Base-by-base conservation (phyloP, 2,329 filamentous ascomycete species). In the Leptographium radiaticola region DNA sequence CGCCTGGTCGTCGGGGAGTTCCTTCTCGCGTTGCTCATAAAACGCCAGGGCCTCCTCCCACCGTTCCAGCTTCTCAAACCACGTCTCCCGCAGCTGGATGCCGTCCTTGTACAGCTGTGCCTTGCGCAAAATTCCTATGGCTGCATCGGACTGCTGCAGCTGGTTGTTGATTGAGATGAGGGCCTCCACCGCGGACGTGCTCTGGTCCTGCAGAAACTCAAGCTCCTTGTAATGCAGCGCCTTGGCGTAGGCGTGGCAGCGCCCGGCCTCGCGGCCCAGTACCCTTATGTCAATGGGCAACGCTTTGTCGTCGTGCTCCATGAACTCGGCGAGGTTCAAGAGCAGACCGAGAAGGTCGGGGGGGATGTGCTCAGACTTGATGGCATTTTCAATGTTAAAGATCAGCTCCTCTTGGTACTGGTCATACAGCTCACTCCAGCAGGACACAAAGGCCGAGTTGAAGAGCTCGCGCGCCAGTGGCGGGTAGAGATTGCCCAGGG, bases 151-250 rank as follows among this genome's bases (percentile, higher is more conserved):
- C 67, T 99, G 93, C 67, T 98, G 93, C 8, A 99, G 79, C 66
- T 98, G 91, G 65, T 99, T 98, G 71, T 99, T 99, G 73, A 99
- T 98, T 58, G 91, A 93, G 62, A 99, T 99, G 56, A 99, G 75
- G 9, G 94, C 94, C 69, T 99, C 93, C 1, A 98, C 93, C 3
- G 91, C 90, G 55, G 87, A 88, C 18, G 89, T 89, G 66, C 91
- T 97, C 67, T 97, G 93, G 66, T 98, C 94, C 61, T 96, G 91
- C 56, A 97, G 81, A 67, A 98, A 99, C 65, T 99, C 94, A 0
- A 98, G 76, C 68, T 99, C 93, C 66, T 99, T 99, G 72, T 98
- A 99, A 65, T 99, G 93, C 42, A 99, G 74, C 11, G 93, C 93
- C 70, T 99, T 99, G 38, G 93, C 93, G 65, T 95, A 98, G 6